Percentiles rank a stretch among this genome's conserved stretches.
These are phyloP conservation scores for Emiliania huxleyi DNA, from an alignment of 78 protist species.

Conservation along the genomic window DNA sequence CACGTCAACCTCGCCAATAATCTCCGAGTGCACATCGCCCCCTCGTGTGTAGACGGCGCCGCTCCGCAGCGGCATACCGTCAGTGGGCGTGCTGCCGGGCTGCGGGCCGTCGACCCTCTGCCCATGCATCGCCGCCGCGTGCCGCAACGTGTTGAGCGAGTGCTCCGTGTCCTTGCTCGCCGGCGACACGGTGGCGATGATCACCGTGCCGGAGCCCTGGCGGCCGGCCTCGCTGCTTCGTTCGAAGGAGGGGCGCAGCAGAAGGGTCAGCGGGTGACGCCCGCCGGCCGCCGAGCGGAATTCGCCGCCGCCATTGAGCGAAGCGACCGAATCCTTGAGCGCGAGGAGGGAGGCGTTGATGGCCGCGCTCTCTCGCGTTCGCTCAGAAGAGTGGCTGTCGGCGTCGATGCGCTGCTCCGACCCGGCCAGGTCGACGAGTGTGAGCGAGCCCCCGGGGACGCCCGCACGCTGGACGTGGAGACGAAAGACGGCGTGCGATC, in stretches of 20 bases:
- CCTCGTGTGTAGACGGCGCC: background rate
- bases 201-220: background rate
- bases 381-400: constrained; percentile 32
- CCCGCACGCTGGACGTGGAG: background rate
- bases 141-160: constrained; percentile 44
- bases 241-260: background rate
- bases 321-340: constrained; percentile 34
- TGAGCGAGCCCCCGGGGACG: background rate
- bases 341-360: constrained; percentile 49
- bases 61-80: background rate
- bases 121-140: constrained; percentile 49
- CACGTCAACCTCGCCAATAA: background rate
- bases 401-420: constrained; percentile 53
- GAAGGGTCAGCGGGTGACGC: constrained; percentile 27
- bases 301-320: background rate
- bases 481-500: constrained; percentile 50
- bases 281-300: background rate
- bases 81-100: background rate
- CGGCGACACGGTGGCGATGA: constrained; percentile 38
- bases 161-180: constrained; percentile 49
- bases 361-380: constrained; percentile 3
- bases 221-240: too few species aligned
- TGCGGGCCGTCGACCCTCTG: background rate
- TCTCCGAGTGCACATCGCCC: background rate
- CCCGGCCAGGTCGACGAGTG: constrained; percentile 57